Base-by-base conservation (phyloP, 1,284 basidiomycete genomes). In the Bondarzewia mesenterica region DNA sequence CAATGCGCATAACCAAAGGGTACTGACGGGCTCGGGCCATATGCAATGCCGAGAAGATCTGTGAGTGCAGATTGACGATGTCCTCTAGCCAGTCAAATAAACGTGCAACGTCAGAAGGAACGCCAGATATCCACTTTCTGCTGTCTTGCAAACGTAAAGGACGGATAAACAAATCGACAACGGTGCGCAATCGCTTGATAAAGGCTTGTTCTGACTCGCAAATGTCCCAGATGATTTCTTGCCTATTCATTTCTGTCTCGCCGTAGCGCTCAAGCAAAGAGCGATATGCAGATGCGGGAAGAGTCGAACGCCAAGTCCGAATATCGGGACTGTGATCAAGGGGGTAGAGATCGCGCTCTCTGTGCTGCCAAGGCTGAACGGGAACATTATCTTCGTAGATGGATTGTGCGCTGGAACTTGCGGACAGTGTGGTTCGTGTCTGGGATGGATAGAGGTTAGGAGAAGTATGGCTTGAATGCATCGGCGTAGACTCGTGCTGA, bases 51-150 rank as follows among this genome's bases (percentile, higher is more conserved):
- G 72, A 66, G 5, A 73, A 70, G 21, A 93, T 69, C 50, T 82
- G 75, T 2, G 70, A 65, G 55, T 95, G 92, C 1, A 92, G 68
- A 50, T 84, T 80, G 12, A 84, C 70, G 52, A 95, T 89, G 54
- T 89, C 86, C 57, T 93, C 89, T 42, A 93, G 68, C 79, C 85
- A 88, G 61, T 92, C 89, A 53, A 94, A 82, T 23, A 93, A 70
- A 15, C 80, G 75, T 4, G 81, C 74, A 7, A 90, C 71, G 26
- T 79, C 74, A 0, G 68, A 54, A 0, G 90, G 89, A 16, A 94
- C 74, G 15, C 90, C 91, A 3, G 77, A 67, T 36, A 94, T 82
- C 89, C 91, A 94, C 2, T 70, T 58, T 52, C 72, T 73, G 38
- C 74, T 79, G 47, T 86, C 77, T 55, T 81, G 74, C 2, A 78